Conservation (phyloP, 1,284 basidiomycete species). For the Ceratobasidium sp. region DNA sequence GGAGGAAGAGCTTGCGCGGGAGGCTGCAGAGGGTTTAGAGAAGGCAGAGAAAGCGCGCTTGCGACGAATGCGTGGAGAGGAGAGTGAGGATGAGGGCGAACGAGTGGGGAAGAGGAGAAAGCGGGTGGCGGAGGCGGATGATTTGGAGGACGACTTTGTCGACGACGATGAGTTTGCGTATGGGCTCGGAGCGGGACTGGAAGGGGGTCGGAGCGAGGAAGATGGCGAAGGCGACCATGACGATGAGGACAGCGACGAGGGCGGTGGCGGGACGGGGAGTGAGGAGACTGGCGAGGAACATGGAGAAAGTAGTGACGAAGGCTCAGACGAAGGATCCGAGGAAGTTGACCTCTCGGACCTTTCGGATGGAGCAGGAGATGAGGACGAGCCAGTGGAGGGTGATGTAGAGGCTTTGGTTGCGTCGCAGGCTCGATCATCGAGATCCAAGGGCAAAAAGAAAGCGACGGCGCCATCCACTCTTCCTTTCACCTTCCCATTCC, state of each 20-base stretch:
- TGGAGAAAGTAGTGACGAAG: conserved; percentile 53
- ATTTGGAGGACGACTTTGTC: conserved; percentile 91
- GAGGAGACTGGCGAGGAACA: conserved; percentile 51
- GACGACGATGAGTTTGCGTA: conserved; percentile 61
- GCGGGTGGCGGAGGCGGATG: conserved; percentile 73
- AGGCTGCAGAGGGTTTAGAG: conserved; percentile 88
- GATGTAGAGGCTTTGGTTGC: conserved; percentile 51
- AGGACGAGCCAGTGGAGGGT: conserved; percentile 49
- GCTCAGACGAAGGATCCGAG: conserved; percentile 52
- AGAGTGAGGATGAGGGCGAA: conserved; percentile 68
- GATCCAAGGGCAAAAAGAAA: conserved; percentile 46
- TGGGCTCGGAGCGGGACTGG: conserved; percentile 65
- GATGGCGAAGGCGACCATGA: conserved; percentile 51
- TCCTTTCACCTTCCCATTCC: conserved; percentile 93
- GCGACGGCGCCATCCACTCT: conserved; percentile 64
- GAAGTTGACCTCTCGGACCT: conserved; percentile 55
- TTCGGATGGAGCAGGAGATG: conserved; percentile 53
- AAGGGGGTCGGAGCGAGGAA: conserved; percentile 50
- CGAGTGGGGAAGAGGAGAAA: conserved; percentile 59
- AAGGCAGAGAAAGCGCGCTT: conserved; percentile 84
- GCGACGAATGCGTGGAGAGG: conserved; percentile 88
- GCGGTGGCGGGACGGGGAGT: conserved; percentile 50
- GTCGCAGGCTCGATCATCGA: conserved; percentile 43
- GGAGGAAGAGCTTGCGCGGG: conserved; percentile 90
- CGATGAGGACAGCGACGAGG: conserved; percentile 52